Base-by-base conservation (phyloP, 495 filamentous ascomycete species). In the Penicillium fimorum region DNA sequence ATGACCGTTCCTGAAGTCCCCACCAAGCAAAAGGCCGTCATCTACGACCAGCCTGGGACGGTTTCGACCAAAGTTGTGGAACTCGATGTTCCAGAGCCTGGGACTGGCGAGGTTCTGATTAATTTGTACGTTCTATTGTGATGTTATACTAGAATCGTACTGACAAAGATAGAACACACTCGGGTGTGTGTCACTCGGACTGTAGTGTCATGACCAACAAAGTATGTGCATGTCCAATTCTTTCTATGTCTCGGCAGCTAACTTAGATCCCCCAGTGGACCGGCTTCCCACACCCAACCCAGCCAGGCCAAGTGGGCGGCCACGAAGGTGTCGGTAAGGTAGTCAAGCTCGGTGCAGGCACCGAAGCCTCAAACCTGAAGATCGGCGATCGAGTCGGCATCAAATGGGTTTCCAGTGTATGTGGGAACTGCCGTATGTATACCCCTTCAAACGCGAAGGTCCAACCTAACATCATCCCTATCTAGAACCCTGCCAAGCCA, bases 181-280 rank as follows among this genome's bases (percentile, higher is more conserved):
- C 82, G 1, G 87, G 87, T 47, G 84, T 91, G 33, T 89, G 87
- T 67, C 85, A 87, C 65, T 86, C 83, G 12, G 87, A 91, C 61
- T 70, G 78, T 57, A 76, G 79, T 25, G 69, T 87, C 60, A 88
- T 88, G 80, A 78, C 75, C 41, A 84, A 83, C 60, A 65, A 68
- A 8, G 74, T 77, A 69, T 47, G 57, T 53, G 55, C 25, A 43
- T 37, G 18, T 38, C 6, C 32, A 37, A 52, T 15, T 48, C 47
- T 56, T 50, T 7, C 55, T 25, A 52, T 33, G 11, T 17, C 38
- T 15, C 10, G 33, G 9, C 17, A 8, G n/a, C 5, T 10, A 9
- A 27, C 63, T 68, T 22, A 72, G 37, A 2, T 20, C 18, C 6
- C 47, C 38, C 37, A 80, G 76, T 86, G 83, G 84, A 62, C 52